A percentile compares a stretch with the other conserved stretches of the same genome.
Evolutionary conservation across 148 eudicot species (phyloP).

Genomic region (Rhododendron mucronatum): DNA sequence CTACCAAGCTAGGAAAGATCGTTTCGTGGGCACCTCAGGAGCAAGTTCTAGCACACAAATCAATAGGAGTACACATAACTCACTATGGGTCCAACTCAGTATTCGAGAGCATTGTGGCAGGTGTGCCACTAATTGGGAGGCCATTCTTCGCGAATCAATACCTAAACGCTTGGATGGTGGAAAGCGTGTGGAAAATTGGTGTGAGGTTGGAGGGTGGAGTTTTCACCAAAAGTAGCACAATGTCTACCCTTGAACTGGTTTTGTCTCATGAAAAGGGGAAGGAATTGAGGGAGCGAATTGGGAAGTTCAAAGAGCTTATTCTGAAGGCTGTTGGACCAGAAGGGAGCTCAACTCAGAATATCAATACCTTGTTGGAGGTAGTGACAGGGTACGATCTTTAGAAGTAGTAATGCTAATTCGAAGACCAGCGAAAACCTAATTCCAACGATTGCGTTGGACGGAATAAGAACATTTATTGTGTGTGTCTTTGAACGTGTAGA

Average conservation of each 20-base stretch:
- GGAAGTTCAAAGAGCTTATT: conserved; percentile 19
- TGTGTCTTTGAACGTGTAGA: background rate
- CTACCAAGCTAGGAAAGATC: conserved; percentile 31
- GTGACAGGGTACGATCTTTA: background rate
- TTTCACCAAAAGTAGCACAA: conserved; percentile 20
- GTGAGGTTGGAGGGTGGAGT: conserved; percentile 34
- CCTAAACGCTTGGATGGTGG: conserved; percentile 43
- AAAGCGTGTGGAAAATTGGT: conserved; percentile 38
- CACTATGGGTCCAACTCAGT: conserved; percentile 79
- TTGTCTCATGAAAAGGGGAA: conserved; percentile 30
- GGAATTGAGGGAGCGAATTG: conserved; percentile 19
- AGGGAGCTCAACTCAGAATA: conserved; percentile 28
- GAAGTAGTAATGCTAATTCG: background rate
- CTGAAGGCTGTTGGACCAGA: conserved; percentile 20
- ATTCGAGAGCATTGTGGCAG: conserved; percentile 47
- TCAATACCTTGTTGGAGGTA: conserved; percentile 19
- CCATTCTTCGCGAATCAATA: conserved; percentile 58
- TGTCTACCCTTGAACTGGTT: conserved; percentile 23
- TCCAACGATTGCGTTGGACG: background rate
- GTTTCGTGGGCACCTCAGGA: conserved; percentile 70
- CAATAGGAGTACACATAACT: conserved; percentile 46
- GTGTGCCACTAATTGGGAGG: conserved; percentile 65
- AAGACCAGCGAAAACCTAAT: background rate
- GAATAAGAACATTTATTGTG: background rate
- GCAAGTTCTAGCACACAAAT: conserved; percentile 33